A percentile compares a stretch with the other conserved stretches of the same genome.
Conservation (phyloP, 768 basidiomycete genomes). For the Podaxis pistillaris region DNA sequence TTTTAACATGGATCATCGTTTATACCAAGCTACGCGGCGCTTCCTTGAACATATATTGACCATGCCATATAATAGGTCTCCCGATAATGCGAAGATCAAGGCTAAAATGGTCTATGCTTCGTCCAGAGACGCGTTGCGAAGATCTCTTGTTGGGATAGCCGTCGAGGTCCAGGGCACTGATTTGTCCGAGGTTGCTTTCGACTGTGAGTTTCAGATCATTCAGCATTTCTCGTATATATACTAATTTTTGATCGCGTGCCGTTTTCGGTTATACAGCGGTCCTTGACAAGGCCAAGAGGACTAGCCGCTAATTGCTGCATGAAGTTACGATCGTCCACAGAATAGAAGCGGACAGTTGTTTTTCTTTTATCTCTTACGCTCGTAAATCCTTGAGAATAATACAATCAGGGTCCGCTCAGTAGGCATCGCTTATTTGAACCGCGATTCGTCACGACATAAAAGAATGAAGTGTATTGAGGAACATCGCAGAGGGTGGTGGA, state of each 20-base stretch:
- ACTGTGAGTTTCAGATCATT: slow-evolving; percentile 47
- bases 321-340: not conserved
- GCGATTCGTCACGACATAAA: too few relatives aligned
- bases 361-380: not conserved
- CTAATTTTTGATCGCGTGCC: slow-evolving; percentile 1
- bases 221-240: not conserved
- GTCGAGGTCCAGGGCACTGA: slow-evolving; percentile 89
- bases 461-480: not conserved
- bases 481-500: not conserved
- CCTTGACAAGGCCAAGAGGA: slow-evolving; percentile 26
- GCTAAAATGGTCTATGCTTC: slow-evolving; percentile 93
- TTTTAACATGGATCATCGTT: slow-evolving; percentile 19
- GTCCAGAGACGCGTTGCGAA: slow-evolving; percentile 79
- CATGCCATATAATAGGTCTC: slow-evolving; percentile 59
- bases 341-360: not conserved
- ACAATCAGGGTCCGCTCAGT: not conserved
- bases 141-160: slow-evolving; percentile 70
- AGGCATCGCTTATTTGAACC: too few relatives aligned
- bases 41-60: not conserved
- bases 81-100: slow-evolving; percentile 82
- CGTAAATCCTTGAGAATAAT: not conserved
- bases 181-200: slow-evolving; percentile 64
- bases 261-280: slow-evolving; percentile 18
- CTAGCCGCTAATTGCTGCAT: not conserved
- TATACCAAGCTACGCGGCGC: not conserved